Evolutionary conservation across 1,284 basidiomycete genomes (phyloP), one percentile per base, ranked within the genome.

Genomic region (Ganoderma sinense): DNA sequence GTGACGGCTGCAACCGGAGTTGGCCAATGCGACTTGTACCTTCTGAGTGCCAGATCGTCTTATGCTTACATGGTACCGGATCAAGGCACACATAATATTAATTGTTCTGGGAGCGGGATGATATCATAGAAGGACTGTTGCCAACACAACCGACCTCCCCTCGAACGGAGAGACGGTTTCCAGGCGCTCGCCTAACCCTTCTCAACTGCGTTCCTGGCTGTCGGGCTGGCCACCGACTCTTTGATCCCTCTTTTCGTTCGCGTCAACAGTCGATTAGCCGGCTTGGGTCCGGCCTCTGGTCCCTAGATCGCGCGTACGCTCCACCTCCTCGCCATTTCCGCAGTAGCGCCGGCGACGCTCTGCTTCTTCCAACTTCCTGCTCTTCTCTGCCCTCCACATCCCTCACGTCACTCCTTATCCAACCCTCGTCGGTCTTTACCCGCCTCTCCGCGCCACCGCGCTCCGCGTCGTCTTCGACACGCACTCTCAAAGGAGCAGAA

Each of bases 361-460:
- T 13, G 48, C 48, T 51, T 26, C 48, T 51, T 26, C 48, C 23
- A 14, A 14, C 48, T 20, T 45, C 62, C 23, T 62, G n/a, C 39
- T 41, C 58, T 16, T 45, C 58, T 20, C 59, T n/a, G 58, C 43
- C 62, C 67, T 40, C 41, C 56, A 26, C 33, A 62, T n/a, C 51
- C 60, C 61, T 53, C 65, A 60, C 39, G 59, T 39, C 72, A 39
- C 67, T 71, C 72, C 33, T 69, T 70, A 53, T 66, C 69, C 62
- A 40, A 73, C 72, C 40, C 59, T 67, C 60, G 72, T 73, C 72
- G 60, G 45, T 73, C 72, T 14, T 71, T 73, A 71, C 70, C 18
- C 26, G 14, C 29, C 41, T 18, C 45, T 39, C 63, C 40, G n/a
- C 45, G 53, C 58, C 20, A 11, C 33, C 40, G 66, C 64, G 18